A percentile compares a stretch with the other conserved stretches of the same genome.
Conservation (phyloP, 805 yeast genomes). For the Kodamaea leandrae region DNA sequence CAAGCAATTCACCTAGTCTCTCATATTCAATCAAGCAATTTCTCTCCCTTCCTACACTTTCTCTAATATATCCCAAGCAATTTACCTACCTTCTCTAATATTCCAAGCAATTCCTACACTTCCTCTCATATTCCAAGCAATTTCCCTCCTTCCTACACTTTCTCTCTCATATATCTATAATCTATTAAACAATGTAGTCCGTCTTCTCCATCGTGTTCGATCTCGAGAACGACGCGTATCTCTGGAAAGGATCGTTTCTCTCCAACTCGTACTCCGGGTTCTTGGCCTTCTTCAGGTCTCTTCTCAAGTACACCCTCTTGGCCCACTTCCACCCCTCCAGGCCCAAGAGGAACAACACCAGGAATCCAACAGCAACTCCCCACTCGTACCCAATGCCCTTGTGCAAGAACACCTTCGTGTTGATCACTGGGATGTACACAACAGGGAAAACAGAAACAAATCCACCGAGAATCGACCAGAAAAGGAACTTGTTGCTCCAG, state of each 20-base stretch:
- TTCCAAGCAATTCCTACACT: too few species aligned
- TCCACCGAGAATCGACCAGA: slow-evolving; percentile 78
- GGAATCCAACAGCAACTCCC: slow-evolving; percentile 67
- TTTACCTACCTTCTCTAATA: too few species aligned
- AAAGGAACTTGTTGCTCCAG: slow-evolving; percentile 72
- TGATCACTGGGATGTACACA: slow-evolving; percentile 85
- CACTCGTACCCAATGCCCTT: slow-evolving; percentile 72
- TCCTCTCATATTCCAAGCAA: background rate
- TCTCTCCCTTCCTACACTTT: too few species aligned
- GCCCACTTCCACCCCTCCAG: slow-evolving; percentile 66
- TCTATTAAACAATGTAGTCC: slow-evolving; percentile 7
- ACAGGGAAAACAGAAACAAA: slow-evolving; percentile 74
- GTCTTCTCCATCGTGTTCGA: slow-evolving; percentile 41
- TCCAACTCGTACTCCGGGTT: slow-evolving; percentile 67
- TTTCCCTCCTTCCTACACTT: background rate
- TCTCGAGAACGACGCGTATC: slow-evolving; percentile 58
- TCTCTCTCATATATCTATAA: slow-evolving; percentile 1
- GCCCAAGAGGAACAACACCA: slow-evolving; percentile 54
- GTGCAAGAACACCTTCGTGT: slow-evolving; percentile 71
- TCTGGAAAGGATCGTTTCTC: slow-evolving; percentile 59
- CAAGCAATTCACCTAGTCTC: too few species aligned
- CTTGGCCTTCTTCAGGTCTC: slow-evolving; percentile 27
- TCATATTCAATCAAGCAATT: too few species aligned
- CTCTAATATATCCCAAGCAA: too few species aligned
- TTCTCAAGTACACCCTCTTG: slow-evolving; percentile 57